These are phyloP conservation scores for Fusarium citri DNA, from an alignment of 2,329 filamentous ascomycete species.

Conservation along the genomic window DNA sequence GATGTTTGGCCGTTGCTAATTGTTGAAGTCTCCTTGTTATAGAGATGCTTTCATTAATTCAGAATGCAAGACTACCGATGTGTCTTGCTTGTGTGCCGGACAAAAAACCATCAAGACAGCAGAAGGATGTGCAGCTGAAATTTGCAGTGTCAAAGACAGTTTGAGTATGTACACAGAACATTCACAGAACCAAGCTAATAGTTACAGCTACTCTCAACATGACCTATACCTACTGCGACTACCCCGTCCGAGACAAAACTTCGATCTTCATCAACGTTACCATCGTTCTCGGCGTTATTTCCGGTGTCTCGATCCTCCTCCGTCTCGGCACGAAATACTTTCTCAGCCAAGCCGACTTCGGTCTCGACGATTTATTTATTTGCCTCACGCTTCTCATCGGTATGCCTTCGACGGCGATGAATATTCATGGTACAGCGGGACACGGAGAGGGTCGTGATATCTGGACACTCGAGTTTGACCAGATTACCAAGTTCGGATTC, in stretches of 20 bases:
- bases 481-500: constrained; percentile 42
- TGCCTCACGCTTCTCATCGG: constrained; percentile 36
- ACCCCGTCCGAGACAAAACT: constrained; percentile 21
- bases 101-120: constrained; percentile 32
- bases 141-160: constrained; percentile 12
- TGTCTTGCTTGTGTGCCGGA: constrained; percentile 40
- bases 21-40: constrained; percentile 11
- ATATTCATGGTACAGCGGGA: constrained; percentile 36
- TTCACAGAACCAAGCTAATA: fast-evolving
- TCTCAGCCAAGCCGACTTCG: constrained; percentile 44
- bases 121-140: constrained; percentile 18
- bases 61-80: constrained; percentile 35
- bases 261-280: constrained; percentile 25
- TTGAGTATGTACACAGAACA: constrained; percentile 1
- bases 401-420: constrained; percentile 42
- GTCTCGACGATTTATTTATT: constrained; percentile 49
- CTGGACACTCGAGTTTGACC: constrained; percentile 47
- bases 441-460: constrained; percentile 51
- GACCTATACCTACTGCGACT: constrained; percentile 33
- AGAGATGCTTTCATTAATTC: constrained; percentile 10
- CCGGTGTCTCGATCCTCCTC: constrained; percentile 50
- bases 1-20: constrained; percentile 11
- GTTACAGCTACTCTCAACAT: constrained; percentile 13
- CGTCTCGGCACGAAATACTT: constrained; percentile 50
- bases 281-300: constrained; percentile 47